phyloP scores from a whole-genome alignment of 192 early-diverging fungal species.

The Gamsiella multidivaricata region DNA sequence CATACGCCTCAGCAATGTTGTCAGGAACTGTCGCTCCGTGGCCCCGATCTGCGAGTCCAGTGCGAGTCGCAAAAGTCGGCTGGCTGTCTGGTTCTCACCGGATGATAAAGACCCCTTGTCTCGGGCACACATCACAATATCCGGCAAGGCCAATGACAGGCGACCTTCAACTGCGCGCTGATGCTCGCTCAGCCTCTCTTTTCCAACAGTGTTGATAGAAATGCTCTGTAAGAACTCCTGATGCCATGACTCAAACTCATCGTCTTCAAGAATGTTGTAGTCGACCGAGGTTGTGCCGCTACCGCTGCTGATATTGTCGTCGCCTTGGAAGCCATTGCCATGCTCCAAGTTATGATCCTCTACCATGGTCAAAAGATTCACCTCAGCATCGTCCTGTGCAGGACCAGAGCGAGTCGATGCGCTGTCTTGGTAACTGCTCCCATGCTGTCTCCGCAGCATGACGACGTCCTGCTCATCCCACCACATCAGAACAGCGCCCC shows the following conservation, averaged over 20 bases:
- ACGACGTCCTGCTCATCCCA: conserved; percentile 46
- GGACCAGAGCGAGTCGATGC: background rate
- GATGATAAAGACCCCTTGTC: background rate
- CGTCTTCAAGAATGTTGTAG: conserved; percentile 37
- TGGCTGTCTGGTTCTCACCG: conserved; percentile 26
- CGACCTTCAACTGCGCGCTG: conserved; percentile 16
- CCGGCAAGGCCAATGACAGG: conserved; percentile 23
- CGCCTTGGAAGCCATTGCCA: background rate
- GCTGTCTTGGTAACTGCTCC: background rate
- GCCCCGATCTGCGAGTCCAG: conserved; percentile 18
- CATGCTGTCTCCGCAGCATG: background rate
- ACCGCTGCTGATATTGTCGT: background rate
- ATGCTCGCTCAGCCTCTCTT: background rate
- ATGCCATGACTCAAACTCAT: conserved; percentile 44
- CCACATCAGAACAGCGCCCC: conserved; percentile 41
- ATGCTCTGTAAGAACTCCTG: conserved; percentile 33
- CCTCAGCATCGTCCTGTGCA: conserved; percentile 36
- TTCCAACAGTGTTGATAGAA: background rate
- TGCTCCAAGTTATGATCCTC: conserved; percentile 28
- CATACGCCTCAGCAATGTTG: conserved; percentile 27
- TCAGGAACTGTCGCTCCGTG: conserved; percentile 22
- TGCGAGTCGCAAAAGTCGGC: conserved; percentile 15
- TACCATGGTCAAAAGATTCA: conserved; percentile 25
- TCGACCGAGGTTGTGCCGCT: conserved; percentile 14
- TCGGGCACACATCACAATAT: conserved; percentile 21